phyloP scores from a whole-genome alignment of 352 stramenopile genomes.

The Globisporangium canariense region DNA sequence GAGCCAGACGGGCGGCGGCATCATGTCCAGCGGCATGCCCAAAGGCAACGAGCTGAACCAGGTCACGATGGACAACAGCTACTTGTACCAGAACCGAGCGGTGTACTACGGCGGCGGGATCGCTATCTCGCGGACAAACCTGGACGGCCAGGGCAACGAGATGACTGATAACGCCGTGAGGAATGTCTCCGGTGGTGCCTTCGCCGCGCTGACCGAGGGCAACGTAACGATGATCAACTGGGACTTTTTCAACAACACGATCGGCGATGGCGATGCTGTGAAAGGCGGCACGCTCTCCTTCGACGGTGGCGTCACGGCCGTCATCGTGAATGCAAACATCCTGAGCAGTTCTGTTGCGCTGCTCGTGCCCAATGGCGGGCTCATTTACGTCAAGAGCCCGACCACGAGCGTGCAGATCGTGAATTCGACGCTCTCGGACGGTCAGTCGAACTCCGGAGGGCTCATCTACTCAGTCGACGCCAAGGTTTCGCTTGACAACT shows the following conservation, averaged over 20 bases:
- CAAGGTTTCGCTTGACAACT: conserved; percentile 26
- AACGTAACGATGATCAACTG: conserved; percentile 20
- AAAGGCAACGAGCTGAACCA: conserved; percentile 9
- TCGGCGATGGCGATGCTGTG: conserved; percentile 16
- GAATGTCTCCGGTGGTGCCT: conserved; percentile 23
- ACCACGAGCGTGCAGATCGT: conserved; percentile 27
- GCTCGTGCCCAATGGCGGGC: conserved; percentile 29
- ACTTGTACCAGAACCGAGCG: conserved; percentile 25
- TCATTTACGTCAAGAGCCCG: conserved; percentile 40
- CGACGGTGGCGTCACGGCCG: conserved; percentile 14
- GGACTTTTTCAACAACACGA: conserved; percentile 38
- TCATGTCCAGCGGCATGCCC: conserved; percentile 18
- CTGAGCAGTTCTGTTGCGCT: conserved; percentile 29
- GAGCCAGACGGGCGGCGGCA: conserved; percentile 23
- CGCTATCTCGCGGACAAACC: conserved; percentile 23
- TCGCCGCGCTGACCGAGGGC: conserved; percentile 23
- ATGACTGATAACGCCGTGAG: conserved; percentile 22
- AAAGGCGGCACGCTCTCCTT: conserved; percentile 30
- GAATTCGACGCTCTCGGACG: conserved; percentile 36
- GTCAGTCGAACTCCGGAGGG: conserved; percentile 39
- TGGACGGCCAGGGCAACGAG: conserved; percentile 20
- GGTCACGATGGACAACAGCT: conserved; percentile 21
- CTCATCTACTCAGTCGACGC: conserved; percentile 39
- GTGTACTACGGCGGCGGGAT: conserved; percentile 27
- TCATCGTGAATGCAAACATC: conserved; percentile 27